Evolutionary conservation across 495 filamentous ascomycete genomes (phyloP).

Genomic region (Podospora anserina): DNA sequence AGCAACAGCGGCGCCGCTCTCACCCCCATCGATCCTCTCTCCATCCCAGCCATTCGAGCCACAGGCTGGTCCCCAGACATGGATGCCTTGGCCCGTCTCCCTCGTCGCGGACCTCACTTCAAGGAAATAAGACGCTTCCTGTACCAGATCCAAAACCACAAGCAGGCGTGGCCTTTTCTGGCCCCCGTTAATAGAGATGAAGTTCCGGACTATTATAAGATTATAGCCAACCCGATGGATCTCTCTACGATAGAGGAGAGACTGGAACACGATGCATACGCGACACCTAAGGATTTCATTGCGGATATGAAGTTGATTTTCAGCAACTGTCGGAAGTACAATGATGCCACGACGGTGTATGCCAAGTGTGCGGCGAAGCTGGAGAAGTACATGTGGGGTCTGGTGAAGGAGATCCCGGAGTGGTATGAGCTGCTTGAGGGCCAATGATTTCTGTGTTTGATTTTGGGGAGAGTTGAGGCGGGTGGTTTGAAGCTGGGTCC

Average conservation of each 20-base stretch:
- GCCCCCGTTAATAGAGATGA: slow-evolving; percentile 90
- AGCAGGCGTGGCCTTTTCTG: slow-evolving; percentile 87
- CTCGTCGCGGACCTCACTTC: slow-evolving; percentile 90
- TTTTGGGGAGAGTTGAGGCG: neutral
- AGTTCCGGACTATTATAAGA: slow-evolving; percentile 91
- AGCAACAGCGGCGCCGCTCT: slow-evolving; percentile 31
- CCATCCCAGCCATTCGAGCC: slow-evolving; percentile 72
- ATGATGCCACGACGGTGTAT: slow-evolving; percentile 88
- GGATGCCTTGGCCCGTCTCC: slow-evolving; percentile 88
- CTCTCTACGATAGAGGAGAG: slow-evolving; percentile 88
- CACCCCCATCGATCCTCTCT: slow-evolving; percentile 68
- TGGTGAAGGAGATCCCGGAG: slow-evolving; percentile 87
- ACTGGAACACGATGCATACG: slow-evolving; percentile 83
- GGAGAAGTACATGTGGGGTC: slow-evolving; percentile 92
- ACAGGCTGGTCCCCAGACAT: slow-evolving; percentile 94
- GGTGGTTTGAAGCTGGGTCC: neutral
- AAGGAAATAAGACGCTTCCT: slow-evolving; percentile 83
- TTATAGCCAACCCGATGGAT: slow-evolving; percentile 95
- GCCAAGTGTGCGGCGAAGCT: slow-evolving; percentile 89
- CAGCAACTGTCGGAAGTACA: slow-evolving; percentile 88
- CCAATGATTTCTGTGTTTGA: slow-evolving; percentile 10
- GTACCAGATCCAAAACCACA: slow-evolving; percentile 90
- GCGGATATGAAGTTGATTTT: slow-evolving; percentile 85
- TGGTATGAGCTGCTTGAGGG: slow-evolving; percentile 56
- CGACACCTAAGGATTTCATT: slow-evolving; percentile 81